A percentile compares a stretch with the other conserved stretches of the same genome.
These are phyloP conservation scores for Penicillium sp. DNA, from an alignment of 2,329 filamentous ascomycete genomes.

Conservation along the genomic window DNA sequence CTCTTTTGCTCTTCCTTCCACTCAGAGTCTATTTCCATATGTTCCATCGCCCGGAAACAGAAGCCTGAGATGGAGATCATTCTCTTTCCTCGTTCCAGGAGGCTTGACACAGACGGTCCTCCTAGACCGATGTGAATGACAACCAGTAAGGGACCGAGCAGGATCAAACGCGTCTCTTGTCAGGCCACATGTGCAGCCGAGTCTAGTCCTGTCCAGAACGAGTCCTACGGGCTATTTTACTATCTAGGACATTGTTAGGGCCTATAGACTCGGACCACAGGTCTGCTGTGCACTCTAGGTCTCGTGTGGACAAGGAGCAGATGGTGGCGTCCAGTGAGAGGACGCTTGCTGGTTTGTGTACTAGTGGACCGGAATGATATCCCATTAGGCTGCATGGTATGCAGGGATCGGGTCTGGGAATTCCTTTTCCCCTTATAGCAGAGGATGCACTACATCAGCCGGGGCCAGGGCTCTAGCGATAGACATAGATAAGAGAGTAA, in stretches of 20 bases:
- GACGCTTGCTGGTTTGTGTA: not conserved
- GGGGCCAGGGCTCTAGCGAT: not conserved
- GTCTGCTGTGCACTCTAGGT: slow-evolving; percentile 1
- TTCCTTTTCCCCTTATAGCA: not conserved
- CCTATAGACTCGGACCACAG: not conserved
- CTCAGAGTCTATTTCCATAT: slow-evolving; percentile 6
- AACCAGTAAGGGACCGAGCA: slow-evolving; percentile 8
- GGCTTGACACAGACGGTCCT: not conserved
- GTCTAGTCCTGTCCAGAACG: slow-evolving; percentile 1
- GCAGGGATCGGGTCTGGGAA: slow-evolving; percentile 6
- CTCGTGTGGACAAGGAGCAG: slow-evolving; percentile 5
- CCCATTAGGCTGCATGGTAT: slow-evolving; percentile 17
- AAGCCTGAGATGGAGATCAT: not conserved
- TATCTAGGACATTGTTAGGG: not conserved
- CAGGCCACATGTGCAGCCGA: slow-evolving; percentile 10
- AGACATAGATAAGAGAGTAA: not conserved
- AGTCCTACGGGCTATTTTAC: no score
- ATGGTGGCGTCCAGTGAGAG: slow-evolving; percentile 13
- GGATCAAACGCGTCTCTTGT: slow-evolving; percentile 2
- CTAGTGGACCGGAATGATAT: slow-evolving; percentile 13
- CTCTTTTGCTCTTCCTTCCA: not conserved
- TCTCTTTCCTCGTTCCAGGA: not conserved
- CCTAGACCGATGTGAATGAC: slow-evolving; percentile 4
- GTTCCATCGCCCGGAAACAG: not conserved
- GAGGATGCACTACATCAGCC: not conserved